phyloP scores from a whole-genome alignment of 345 rosid genomes.

The Citrus glauca region DNA sequence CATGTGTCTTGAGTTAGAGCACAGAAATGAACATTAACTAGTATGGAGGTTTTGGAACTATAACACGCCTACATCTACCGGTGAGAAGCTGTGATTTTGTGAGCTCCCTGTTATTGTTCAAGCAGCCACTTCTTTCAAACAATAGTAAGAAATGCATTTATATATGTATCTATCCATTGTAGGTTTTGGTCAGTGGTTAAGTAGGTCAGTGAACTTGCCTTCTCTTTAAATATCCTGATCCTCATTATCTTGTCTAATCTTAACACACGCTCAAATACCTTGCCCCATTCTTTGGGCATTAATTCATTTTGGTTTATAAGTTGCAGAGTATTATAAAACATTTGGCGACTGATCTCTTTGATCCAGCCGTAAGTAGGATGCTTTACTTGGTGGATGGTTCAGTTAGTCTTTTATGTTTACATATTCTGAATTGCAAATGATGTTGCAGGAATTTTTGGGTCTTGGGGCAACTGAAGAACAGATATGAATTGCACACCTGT shows the following conservation, averaged over 20 bases:
- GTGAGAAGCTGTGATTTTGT: conserved; percentile 31
- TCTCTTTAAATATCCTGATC: neutral
- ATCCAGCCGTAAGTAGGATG: conserved; percentile 22
- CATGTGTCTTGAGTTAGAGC: conserved; percentile 16
- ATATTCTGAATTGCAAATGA: conserved; percentile 36
- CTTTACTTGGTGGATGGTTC: conserved; percentile 24
- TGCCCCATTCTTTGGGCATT: conserved; percentile 3
- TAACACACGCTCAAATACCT: neutral
- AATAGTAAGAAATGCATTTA: neutral
- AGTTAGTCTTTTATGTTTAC: conserved; percentile 21
- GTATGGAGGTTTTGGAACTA: conserved; percentile 33
- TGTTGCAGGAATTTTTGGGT: conserved; percentile 49
- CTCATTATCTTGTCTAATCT: neutral
- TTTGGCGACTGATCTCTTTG: conserved; percentile 2
- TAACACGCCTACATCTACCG: conserved; percentile 33
- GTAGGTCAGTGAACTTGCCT: neutral
- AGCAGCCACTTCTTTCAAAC: neutral
- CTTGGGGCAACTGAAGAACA: conserved; percentile 33
- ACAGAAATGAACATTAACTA: conserved; percentile 25
- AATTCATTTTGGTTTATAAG: neutral
- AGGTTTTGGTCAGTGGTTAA: conserved; percentile 1
- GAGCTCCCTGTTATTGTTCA: neutral
- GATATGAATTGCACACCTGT: conserved; percentile 31
- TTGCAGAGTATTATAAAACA: neutral
- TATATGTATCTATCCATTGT: neutral